A percentile compares a stretch with the other conserved stretches of the same genome.
These are phyloP conservation scores for Medicago truncatula DNA, from an alignment of 306 rosid species.

Conservation along the genomic window DNA sequence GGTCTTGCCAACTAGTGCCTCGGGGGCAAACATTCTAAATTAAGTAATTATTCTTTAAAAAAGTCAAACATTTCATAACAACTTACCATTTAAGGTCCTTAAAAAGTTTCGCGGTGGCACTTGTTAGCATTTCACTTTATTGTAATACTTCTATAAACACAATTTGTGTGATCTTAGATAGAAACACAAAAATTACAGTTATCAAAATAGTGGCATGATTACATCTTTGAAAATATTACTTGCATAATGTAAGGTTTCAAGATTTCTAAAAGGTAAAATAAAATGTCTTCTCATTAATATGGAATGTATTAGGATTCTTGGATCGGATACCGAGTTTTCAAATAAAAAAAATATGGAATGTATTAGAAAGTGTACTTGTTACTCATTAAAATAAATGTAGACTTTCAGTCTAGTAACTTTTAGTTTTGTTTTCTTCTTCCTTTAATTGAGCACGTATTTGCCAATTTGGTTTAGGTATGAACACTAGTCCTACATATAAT, in stretches of 20 bases:
- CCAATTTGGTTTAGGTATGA: constrained; percentile 3
- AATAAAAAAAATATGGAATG: constrained; percentile 9
- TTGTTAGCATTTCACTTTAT: no score
- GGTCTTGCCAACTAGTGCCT: no score
- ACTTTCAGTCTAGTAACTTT: constrained; percentile 6
- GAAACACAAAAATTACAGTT: not conserved
- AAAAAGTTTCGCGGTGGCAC: no score
- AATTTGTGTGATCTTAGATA: no score
- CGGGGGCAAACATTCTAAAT: no score
- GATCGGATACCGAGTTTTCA: no score
- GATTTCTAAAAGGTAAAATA: constrained; percentile 3
- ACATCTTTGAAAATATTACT: constrained; percentile 7
- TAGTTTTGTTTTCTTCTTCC: constrained; percentile 6
- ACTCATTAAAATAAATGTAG: not conserved
- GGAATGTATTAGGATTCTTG: constrained; percentile 16
- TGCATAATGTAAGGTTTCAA: constrained; percentile 23
- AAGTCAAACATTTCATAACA: no score
- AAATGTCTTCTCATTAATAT: not conserved
- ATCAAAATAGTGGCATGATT: constrained; percentile 8
- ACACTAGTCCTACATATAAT: not conserved
- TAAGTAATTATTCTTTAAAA: no score
- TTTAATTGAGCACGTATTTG: not conserved
- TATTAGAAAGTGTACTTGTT: constrained; percentile 1
- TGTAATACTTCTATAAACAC: no score
- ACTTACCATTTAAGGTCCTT: no score